Base-by-base conservation (phyloP, 1,139 yeast genomes). In the Taiozyma sp. region DNA sequence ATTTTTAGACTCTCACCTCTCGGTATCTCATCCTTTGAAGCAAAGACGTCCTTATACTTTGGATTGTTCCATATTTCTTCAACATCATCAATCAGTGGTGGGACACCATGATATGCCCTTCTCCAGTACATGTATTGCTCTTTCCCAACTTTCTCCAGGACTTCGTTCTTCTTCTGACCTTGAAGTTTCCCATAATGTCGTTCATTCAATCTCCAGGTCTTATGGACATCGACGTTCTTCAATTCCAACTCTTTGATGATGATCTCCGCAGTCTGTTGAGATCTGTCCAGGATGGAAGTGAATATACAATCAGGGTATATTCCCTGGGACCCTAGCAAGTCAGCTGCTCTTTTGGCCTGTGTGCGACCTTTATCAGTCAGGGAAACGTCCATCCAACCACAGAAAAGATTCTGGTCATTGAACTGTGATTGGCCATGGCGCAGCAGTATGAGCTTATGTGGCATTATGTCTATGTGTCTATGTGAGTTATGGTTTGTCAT, bases 171-270 rank as follows among this genome's bases (percentile, higher is more conserved):
- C 51, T 81, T 74, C 45, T 76, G 71, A n/a, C 93, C 93, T 67
- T 87, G 95, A 65, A 85, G 78, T 34, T 78, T 72, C 1, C 96
- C 96, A 65, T 87, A 87, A 66, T 87, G 95, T 54, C 95, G 76
- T 64, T 87, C 93, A 65, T 87, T 87, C 55, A 87, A 68, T 60
- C 89, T 75, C 93, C 95, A 87, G 7, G 80, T 72, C 64, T 97
- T 87, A 75, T 85, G 84, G 68, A 87, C 93, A 67, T 96, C 97
- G 58, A 92, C 80, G 81, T 83, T 90, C 67, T 87, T 78, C 70
- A 92, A 87, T 74, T 87, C 96, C 56, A 97, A 89, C 44, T 73
- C 73, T 30, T 78, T 75, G 27, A 83, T 65, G 23, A 87, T 81
- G 5, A 83, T 79, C 48, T 79, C 74, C 13, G 87, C 84, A 0